Base-by-base conservation (phyloP, 495 filamentous ascomycete genomes). In the Aspergillus avenaceus region DNA sequence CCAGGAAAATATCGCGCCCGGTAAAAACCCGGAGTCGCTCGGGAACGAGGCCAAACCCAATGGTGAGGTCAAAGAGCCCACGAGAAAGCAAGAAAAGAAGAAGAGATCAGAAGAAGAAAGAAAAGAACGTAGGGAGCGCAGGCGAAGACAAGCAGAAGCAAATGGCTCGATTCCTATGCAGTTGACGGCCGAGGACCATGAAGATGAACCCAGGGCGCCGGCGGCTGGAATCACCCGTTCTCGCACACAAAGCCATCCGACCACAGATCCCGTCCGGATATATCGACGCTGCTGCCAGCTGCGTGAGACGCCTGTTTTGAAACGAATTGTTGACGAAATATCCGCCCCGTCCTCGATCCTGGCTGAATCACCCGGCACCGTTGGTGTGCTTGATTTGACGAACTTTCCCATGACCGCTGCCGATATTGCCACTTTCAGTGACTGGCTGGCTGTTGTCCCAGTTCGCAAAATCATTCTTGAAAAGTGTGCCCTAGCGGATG, bases 241-340 rank as follows among this genome's bases (percentile, higher is more conserved):
- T 14, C 83, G 74, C 50, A 73, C 79, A 12, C 83, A 86, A 55
- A 77, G 80, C 44, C 79, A 77, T 25, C 90, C 92, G 0, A 97
- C 91, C 4, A 96, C 87, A 14, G 92, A 96, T 61, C 92, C 93
- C 5, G 78, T 91, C 8, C 81, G 91, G 48, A 96, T 98, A 64
- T 98, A 98, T 66, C 81, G 91, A 42, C 81, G 93, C 47, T 97
- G 93, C 63, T 97, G 93, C 60, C 91, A 97, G 59, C 72, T 98
- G 21, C 76, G 93, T 53, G 93, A 97, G 69, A 91, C 90, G 0
- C 87, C 87, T 1, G 88, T 95, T 29, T 73, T 97, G 19, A 91
- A 91, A 59, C 87, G 85, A 56, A 86, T 98, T 28, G 88, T 85
- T 13, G 88, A 91, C 50, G 89, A 96, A 60, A 86, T 98, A 18